phyloP scores from a whole-genome alignment of 2,329 filamentous ascomycete species.

The Mollisia scopiformis region DNA sequence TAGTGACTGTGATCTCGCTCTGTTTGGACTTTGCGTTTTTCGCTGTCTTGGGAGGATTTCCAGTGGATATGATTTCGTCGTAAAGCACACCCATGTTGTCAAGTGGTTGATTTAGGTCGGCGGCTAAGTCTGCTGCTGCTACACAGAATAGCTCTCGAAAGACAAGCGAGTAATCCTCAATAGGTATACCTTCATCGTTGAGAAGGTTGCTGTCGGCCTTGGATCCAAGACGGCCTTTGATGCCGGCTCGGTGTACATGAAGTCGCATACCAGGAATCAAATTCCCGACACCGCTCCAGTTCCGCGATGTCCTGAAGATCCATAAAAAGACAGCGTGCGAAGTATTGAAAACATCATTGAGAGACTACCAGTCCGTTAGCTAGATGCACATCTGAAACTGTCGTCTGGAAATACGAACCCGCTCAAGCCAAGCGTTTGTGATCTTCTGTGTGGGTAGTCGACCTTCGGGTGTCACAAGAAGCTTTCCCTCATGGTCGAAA shows the following conservation, averaged over 20 bases:
- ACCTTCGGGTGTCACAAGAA: constrained; percentile 72
- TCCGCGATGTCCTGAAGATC: constrained; percentile 80
- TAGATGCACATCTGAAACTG: not conserved
- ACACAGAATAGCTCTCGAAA: constrained; percentile 86
- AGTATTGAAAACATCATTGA: constrained; percentile 75
- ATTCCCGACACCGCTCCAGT: constrained; percentile 72
- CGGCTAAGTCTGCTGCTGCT: constrained; percentile 74
- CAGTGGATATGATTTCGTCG: constrained; percentile 75
- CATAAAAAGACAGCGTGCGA: constrained; percentile 83
- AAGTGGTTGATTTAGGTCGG: constrained; percentile 64
- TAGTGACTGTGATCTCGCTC: constrained; percentile 10
- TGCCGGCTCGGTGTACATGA: constrained; percentile 59
- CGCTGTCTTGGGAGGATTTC: constrained; percentile 35
- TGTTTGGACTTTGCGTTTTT: constrained; percentile 13
- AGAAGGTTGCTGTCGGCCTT: constrained; percentile 48
- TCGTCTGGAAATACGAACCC: constrained; percentile 48
- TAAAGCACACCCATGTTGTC: constrained; percentile 70
- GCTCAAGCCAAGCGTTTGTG: constrained; percentile 74
- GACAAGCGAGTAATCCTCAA: constrained; percentile 72
- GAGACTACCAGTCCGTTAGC: constrained; percentile 43
- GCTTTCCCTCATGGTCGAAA: constrained; percentile 67
- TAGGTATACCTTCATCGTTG: constrained; percentile 57
- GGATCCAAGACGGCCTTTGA: constrained; percentile 38
- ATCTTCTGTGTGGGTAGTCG: constrained; percentile 76
- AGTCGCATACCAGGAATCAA: constrained; percentile 73